phyloP scores from a whole-genome alignment of 345 rosid genomes.

The Eucalyptus paniculata region DNA sequence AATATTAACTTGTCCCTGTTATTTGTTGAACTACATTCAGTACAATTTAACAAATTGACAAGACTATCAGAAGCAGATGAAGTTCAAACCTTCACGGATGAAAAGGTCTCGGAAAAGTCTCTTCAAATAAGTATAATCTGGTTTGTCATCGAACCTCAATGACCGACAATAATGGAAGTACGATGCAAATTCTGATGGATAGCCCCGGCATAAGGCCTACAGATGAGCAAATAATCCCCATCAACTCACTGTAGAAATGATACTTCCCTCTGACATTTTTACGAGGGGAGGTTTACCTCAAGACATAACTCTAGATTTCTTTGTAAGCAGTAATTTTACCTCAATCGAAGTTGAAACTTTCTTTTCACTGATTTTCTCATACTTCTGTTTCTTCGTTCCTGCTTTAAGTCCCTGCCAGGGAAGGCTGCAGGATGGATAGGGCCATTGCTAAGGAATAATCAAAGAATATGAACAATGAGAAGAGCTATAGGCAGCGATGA shows the following conservation, averaged over 20 bases:
- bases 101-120: slow-evolving; percentile 87
- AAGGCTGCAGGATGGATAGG: slow-evolving; percentile 32
- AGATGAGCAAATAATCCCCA: neutral
- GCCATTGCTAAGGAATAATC: neutral
- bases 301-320: neutral
- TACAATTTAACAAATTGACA: neutral
- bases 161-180: slow-evolving; percentile 91
- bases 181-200: slow-evolving; percentile 87
- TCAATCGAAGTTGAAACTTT: slow-evolving; percentile 83
- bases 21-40: neutral
- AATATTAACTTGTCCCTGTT: neutral
- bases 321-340: slow-evolving; percentile 20
- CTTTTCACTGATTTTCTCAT: slow-evolving; percentile 85
- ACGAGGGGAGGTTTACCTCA: neutral
- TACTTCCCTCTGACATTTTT: neutral
- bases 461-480: neutral
- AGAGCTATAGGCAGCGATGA: neutral
- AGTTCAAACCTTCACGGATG: slow-evolving; percentile 71
- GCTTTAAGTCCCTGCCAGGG: slow-evolving; percentile 98
- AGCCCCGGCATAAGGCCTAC: slow-evolving; percentile 73
- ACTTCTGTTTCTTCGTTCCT: slow-evolving; percentile 87
- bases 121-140: slow-evolving; percentile 83
- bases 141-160: slow-evolving; percentile 78
- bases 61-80: neutral
- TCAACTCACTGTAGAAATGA: neutral